Evolutionary conservation across 2,329 filamentous ascomycete species (phyloP), one percentile per base, ranked within the genome.

Genomic region (Sclerotinia spermophila): DNA sequence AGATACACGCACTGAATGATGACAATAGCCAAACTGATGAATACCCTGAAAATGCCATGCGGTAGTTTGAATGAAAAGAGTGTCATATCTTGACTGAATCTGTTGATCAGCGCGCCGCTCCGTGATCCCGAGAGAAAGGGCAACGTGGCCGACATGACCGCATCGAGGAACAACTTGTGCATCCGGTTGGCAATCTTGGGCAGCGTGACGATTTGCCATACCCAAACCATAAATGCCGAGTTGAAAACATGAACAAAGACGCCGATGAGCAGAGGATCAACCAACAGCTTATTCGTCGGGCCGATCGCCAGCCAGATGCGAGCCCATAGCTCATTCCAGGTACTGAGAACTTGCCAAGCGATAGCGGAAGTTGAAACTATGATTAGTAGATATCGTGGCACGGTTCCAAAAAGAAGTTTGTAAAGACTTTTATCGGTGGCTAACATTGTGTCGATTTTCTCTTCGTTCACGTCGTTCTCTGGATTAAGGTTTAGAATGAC

Each of bases 131-230:
- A n/a, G 48, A n/a, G 24, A 15, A 51, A 15, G 10, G 10, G 1
- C 1, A 27, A 13, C 1, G 48, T 27, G 48, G 4, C 2, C 0
- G 5, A 2, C 5, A 17, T 17, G n/a, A 27, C 2, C 0, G n/a
- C 2, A 11, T 8, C 1, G n/a, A 30, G 2, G 0, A 8, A 17
- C 4, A 17, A 0, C 0, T 27, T 27, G n/a, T 27, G 48, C 13
- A 27, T 53, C 4, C 0, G 11, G 11, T n/a, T 5, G 4, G 24
- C 4, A n/a, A 5, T 48, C 4, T 48, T 48, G 10, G 24, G 11
- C 8, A n/a, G n/a, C 4, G 24, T n/a, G 24, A 2, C 0, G 13
- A 48, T 27, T 2, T 51, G 13, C 5, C n/a, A 13, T 27, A 15
- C 15, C 40, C 1, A 7, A 51, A 7, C 5, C 13, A 17, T 5